Percentiles rank a stretch among this genome's conserved stretches.
These are phyloP conservation scores for Cytauxzoon felis DNA, from an alignment of 169 alveolate genomes.

Conservation along the genomic window DNA sequence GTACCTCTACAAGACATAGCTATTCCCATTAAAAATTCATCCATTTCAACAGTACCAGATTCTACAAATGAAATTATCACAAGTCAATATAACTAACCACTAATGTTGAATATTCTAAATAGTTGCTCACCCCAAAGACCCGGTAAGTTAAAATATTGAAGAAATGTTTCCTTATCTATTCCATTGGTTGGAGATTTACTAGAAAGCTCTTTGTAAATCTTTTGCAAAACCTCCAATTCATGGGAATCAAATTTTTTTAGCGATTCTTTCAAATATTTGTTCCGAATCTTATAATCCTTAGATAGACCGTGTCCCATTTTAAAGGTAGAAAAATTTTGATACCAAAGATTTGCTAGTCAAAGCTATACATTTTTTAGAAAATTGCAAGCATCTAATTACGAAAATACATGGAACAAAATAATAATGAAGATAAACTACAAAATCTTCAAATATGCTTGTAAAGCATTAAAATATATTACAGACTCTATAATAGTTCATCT, in stretches of 20 bases:
- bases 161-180: constrained; percentile 81
- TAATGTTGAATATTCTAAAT: constrained; percentile 71
- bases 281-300: constrained; percentile 8
- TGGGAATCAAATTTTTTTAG: constrained; percentile 63
- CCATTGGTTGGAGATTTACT: constrained; percentile 71
- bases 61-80: constrained; percentile 13
- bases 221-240: constrained; percentile 66
- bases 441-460: too few species aligned
- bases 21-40: constrained; percentile 78
- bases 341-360: too few species aligned
- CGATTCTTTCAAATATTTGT: constrained; percentile 22
- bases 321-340: background rate
- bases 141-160: constrained; percentile 81
- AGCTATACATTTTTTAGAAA: too few species aligned
- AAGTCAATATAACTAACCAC: constrained; percentile 24
- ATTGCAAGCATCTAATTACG: too few species aligned
- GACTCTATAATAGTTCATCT: too few species aligned
- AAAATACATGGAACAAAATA: too few species aligned
- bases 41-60: constrained; percentile 74
- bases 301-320: constrained; percentile 10
- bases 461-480: too few species aligned
- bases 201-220: constrained; percentile 76
- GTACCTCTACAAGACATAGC: constrained; percentile 84
- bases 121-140: constrained; percentile 87
- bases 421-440: too few species aligned